These are phyloP conservation scores for Paramecium sonneborni DNA, from an alignment of 73 alveolate genomes.

Conservation along the genomic window DNA sequence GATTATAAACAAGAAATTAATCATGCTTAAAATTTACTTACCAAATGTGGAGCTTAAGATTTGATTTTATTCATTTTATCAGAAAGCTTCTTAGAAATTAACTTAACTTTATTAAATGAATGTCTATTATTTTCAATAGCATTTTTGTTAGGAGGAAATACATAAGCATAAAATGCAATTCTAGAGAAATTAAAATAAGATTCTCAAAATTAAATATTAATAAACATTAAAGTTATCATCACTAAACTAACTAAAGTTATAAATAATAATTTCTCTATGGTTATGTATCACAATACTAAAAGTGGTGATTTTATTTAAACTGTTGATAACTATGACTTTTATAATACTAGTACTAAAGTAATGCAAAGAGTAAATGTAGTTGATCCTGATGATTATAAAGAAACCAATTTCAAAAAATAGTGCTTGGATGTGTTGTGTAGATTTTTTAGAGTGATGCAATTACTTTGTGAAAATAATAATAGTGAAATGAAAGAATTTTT, in stretches of 20 bases:
- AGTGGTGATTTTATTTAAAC: background rate
- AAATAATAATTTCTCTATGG: background rate
- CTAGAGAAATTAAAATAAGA: background rate
- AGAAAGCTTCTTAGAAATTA: background rate
- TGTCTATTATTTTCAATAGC: background rate
- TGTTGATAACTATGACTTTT: background rate
- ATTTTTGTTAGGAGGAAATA: slow-evolving; percentile 37
- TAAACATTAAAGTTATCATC: background rate
- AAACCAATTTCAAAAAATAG: background rate
- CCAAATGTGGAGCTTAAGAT: slow-evolving; percentile 27
- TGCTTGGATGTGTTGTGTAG: background rate
- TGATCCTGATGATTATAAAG: slow-evolving; percentile 7
- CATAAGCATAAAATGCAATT: slow-evolving; percentile 7
- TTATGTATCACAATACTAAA: background rate
- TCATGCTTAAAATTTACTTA: background rate
- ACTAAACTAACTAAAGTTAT: background rate
- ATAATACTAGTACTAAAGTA: background rate
- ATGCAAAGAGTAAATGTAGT: slow-evolving; percentile 20
- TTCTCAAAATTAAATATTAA: background rate
- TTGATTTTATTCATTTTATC: background rate
- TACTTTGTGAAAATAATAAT: slow-evolving; percentile 31
- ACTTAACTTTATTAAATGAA: background rate
- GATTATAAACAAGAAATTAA: background rate
- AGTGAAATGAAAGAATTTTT: slow-evolving; percentile 15
- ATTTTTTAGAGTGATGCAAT: background rate